A percentile compares a stretch with the other conserved stretches of the same genome.
phyloP scores from a whole-genome alignment of 257 asterid genomes.

The Ophiorrhiza pumila region DNA sequence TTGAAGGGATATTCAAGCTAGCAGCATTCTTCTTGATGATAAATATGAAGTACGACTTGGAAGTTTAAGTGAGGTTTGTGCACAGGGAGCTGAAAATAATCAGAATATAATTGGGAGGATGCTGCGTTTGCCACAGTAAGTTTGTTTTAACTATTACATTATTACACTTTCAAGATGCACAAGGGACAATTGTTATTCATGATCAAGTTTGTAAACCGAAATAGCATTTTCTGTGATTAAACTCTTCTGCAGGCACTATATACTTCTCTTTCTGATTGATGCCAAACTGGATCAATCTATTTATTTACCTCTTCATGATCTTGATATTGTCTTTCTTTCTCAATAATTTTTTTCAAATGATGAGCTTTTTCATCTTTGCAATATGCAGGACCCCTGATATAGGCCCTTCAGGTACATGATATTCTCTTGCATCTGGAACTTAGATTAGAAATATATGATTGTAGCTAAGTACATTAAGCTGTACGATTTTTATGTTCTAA shows the following conservation, averaged over 20 bases:
- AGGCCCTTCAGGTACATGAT: slow-evolving; percentile 39
- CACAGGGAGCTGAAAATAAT: slow-evolving; percentile 35
- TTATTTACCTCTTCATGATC: not conserved
- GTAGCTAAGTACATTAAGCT: not conserved
- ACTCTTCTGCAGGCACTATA: too few species aligned
- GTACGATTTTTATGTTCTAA: too few species aligned
- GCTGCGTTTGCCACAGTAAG: slow-evolving; percentile 56
- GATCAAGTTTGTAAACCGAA: not conserved
- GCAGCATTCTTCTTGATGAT: slow-evolving; percentile 76
- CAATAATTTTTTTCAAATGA: slow-evolving; percentile 9
- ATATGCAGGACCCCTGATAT: slow-evolving; percentile 51
- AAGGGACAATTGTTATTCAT: not conserved
- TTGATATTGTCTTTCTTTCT: not conserved
- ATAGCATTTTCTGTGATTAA: too few species aligned
- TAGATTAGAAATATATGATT: not conserved
- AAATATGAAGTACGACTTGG: slow-evolving; percentile 77
- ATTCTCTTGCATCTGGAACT: not conserved
- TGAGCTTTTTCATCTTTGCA: slow-evolving; percentile 17
- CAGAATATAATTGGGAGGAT: slow-evolving; percentile 46
- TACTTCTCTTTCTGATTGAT: too few species aligned
- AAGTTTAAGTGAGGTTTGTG: slow-evolving; percentile 58
- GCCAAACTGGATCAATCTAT: too few species aligned
- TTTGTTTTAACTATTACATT: slow-evolving; percentile 6
- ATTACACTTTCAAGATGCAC: not conserved
- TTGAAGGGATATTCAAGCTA: slow-evolving; percentile 73